These are phyloP conservation scores for Sclerotinia nivalis DNA, from an alignment of 2,329 filamentous ascomycete species.

Conservation along the genomic window DNA sequence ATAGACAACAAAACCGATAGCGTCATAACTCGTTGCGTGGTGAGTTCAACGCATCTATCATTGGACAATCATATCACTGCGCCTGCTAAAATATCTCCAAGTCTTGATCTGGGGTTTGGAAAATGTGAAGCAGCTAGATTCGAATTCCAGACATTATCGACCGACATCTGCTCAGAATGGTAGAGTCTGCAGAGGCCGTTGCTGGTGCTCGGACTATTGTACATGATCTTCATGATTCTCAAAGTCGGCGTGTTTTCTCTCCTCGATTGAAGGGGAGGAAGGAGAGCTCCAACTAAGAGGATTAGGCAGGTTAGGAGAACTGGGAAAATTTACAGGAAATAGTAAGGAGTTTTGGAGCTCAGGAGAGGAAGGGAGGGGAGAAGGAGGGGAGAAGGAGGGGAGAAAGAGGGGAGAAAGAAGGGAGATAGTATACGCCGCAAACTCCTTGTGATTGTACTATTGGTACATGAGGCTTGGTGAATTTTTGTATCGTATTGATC, in stretches of 20 bases:
- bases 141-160: conserved; percentile 23
- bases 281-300: too few species aligned
- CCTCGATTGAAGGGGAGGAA: too few species aligned
- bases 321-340: too few species aligned
- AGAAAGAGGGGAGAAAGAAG: conserved; percentile 22
- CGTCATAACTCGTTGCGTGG: too few species aligned
- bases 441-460: conserved; percentile 10
- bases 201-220: conserved; percentile 43
- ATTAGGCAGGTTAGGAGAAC: too few species aligned
- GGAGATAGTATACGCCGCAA: conserved; percentile 1
- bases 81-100: conserved; percentile 35
- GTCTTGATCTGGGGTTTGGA: neutral
- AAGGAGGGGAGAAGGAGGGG: too few species aligned
- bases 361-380: too few species aligned
- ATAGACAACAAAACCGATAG: too few species aligned
- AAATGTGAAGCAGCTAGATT: neutral
- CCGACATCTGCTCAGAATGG: too few species aligned
- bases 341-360: too few species aligned
- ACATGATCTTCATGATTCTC: conserved; percentile 42
- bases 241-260: conserved; percentile 43
- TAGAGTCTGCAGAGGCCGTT: conserved; percentile 38
- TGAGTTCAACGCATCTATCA: conserved; percentile 45
- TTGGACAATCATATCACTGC: conserved; percentile 50
- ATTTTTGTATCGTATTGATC: conserved; percentile 12
- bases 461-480: neutral